A percentile compares a stretch with the other conserved stretches of the same genome.
Evolutionary conservation across 768 basidiomycete species (phyloP).

Genomic region (Tremella yokohamensis): DNA sequence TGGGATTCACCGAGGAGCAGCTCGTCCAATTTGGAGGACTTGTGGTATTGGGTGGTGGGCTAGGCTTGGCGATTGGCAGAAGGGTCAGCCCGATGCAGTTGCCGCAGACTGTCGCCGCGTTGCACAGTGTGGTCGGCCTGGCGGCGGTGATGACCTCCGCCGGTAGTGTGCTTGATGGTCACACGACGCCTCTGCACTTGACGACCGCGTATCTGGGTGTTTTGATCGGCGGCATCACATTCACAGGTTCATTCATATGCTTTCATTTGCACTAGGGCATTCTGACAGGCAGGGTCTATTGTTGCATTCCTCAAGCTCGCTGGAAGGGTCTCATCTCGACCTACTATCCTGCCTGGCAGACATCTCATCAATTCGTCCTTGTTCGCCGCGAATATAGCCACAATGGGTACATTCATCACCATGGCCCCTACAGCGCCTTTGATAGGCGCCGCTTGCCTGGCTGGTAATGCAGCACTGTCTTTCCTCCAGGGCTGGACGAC

Average conservation of each 20-base stretch:
- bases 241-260: conserved; percentile 68
- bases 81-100: conserved; percentile 83
- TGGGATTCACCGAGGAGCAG: conserved; percentile 72
- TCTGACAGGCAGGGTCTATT: conserved; percentile 71
- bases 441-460: conserved; percentile 73
- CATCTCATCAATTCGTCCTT: conserved; percentile 71
- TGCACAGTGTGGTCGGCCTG: conserved; percentile 85
- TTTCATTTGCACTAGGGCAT: conserved; percentile 76
- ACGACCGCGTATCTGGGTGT: conserved; percentile 82
- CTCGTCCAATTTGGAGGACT: conserved; percentile 75
- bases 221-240: conserved; percentile 80
- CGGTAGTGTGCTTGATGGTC: conserved; percentile 67
- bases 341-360: conserved; percentile 68
- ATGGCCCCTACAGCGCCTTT: conserved; percentile 67
- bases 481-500: conserved; percentile 79
- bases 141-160: conserved; percentile 84
- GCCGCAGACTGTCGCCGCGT: conserved; percentile 74
- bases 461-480: conserved; percentile 68
- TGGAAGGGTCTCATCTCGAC: conserved; percentile 71
- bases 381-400: conserved; percentile 66
- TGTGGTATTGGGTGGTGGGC: conserved; percentile 66
- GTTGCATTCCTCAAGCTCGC: conserved; percentile 86
- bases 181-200: conserved; percentile 66
- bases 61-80: conserved; percentile 71
- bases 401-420: conserved; percentile 73